Base-by-base conservation (phyloP, 1,284 basidiomycete genomes). In the Irpex lacteus region DNA sequence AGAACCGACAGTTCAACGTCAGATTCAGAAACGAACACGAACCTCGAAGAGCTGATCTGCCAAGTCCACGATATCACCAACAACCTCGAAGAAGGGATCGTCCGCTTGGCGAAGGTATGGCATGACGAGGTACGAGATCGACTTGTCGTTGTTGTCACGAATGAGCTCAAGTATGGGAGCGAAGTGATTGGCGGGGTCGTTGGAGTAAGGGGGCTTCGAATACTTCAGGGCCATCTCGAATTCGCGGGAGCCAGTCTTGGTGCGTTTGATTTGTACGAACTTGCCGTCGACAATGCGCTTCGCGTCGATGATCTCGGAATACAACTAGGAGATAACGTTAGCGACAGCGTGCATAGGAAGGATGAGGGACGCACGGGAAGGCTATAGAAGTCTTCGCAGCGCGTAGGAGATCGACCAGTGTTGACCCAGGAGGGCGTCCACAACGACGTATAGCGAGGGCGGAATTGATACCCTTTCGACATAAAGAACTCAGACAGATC, bases 31-130 rank as follows among this genome's bases (percentile, higher is more conserved):
- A 1, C 9, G 5, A 54, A n/a, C 15, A 59, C 62, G 8, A 57
- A 80, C 80, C 70, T 80, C 74, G 19, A 81, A 74, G 1, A 76
- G 64, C 58, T 75, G 74, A 5, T 60, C 21, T 21, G 71, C 63
- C 44, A 74, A 72, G 34, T 70, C 68, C 4, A 74, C 55, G 18
- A 69, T 66, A 55, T 75, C 74, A 2, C 67, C 69, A 19, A 72
- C 65, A 15, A 67, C 63, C 36, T 60, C 59, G 61, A 75, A 71
- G 4, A 21, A 60, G 21, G 71, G 72, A 13, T 67, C 56, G 34
- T 72, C 61, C 32, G 65, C 68, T 2, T 54, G 47, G 2, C 71
- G 69, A 2, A 73, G 63, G 7, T 69, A 60, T 6, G 73, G 72
- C 66, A 72, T 68, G 18, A 74, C 70, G 7, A 74, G 53, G 50